Conservation (phyloP, 2,329 filamentous ascomycete genomes). For the Aspergillus sp. region DNA sequence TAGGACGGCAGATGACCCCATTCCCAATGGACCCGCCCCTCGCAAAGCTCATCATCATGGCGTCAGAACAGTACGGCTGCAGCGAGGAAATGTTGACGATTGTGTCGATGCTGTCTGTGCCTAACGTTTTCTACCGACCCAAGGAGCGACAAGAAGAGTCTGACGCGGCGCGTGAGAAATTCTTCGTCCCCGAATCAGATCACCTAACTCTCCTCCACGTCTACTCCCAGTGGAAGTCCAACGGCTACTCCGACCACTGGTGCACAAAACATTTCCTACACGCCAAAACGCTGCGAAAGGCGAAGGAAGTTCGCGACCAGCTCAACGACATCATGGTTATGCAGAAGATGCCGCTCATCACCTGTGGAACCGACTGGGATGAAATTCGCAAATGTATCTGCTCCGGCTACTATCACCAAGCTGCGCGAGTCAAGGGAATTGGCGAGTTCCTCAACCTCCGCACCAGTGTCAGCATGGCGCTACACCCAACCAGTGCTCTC, state of each 20-base stretch:
- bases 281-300: constrained; percentile 85
- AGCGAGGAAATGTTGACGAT: constrained; percentile 98
- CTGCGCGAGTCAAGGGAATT: constrained; percentile 90
- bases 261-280: constrained; percentile 92
- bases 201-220: constrained; percentile 95
- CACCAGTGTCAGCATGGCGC: constrained; percentile 88
- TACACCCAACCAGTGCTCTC: constrained; percentile 90
- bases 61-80: constrained; percentile 83
- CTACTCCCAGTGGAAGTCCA: constrained; percentile 91
- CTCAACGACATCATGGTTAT: constrained; percentile 90
- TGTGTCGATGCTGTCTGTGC: constrained; percentile 95
- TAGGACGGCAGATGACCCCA: constrained; percentile 91
- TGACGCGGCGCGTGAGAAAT: constrained; percentile 92
- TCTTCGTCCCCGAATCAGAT: constrained; percentile 97
- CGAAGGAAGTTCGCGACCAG: constrained; percentile 92
- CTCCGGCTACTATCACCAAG: constrained; percentile 96
- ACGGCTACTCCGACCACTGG: constrained; percentile 88
- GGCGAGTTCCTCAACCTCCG: constrained; percentile 97
- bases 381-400: constrained; percentile 94
- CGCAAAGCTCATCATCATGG: constrained; percentile 90
- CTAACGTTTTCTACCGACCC: constrained; percentile 93
- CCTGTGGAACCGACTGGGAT: constrained; percentile 97
- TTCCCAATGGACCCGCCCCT: constrained; percentile 98
- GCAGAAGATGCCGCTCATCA: constrained; percentile 83
- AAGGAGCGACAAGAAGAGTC: constrained; percentile 97